Percentiles rank a stretch among this genome's conserved stretches.
Conservation (phyloP, 129 eudicot species). For the Cynara cardunculus region DNA sequence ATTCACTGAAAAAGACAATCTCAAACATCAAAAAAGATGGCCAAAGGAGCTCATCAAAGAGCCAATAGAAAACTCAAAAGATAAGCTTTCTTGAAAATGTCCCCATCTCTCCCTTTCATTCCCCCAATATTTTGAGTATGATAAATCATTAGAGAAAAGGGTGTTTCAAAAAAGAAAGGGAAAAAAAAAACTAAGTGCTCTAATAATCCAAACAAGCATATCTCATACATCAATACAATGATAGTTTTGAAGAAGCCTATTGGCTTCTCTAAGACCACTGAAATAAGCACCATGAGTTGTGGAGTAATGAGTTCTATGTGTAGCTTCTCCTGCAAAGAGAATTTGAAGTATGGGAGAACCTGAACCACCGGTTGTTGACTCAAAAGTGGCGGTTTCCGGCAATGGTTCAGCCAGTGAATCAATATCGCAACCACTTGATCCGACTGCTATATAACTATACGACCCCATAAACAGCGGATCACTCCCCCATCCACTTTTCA, state of each 20-base stretch:
- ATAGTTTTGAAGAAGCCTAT: conserved; percentile 85
- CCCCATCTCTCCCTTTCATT: conserved; percentile 33
- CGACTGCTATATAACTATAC: conserved; percentile 83
- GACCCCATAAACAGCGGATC: conserved; percentile 94
- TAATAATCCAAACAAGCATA: conserved; percentile 23
- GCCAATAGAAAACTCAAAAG: conserved; percentile 27
- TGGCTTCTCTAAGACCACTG: conserved; percentile 95
- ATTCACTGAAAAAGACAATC: conserved; percentile 27
- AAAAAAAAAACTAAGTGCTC: conserved; percentile 19
- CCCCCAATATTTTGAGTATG: conserved; percentile 29
- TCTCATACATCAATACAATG: conserved; percentile 42
- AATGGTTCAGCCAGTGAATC: conserved; percentile 71
- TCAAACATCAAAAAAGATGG: conserved; percentile 24
- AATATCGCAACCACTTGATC: conserved; percentile 69
- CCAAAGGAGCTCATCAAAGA: conserved; percentile 15
- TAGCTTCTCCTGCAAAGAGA: conserved; percentile 95
- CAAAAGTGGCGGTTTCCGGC: conserved; percentile 34
- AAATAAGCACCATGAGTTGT: conserved; percentile 95
- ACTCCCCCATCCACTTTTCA: conserved; percentile 76
- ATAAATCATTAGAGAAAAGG: conserved; percentile 31
- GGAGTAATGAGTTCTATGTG: conserved; percentile 87
- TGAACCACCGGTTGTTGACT: not conserved
- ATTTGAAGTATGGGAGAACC: conserved; percentile 51
- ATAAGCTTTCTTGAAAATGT: conserved; percentile 29
- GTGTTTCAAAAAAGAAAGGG: conserved; percentile 20